Conservation (phyloP, 768 basidiomycete genomes). For the Mycena galericulata region DNA sequence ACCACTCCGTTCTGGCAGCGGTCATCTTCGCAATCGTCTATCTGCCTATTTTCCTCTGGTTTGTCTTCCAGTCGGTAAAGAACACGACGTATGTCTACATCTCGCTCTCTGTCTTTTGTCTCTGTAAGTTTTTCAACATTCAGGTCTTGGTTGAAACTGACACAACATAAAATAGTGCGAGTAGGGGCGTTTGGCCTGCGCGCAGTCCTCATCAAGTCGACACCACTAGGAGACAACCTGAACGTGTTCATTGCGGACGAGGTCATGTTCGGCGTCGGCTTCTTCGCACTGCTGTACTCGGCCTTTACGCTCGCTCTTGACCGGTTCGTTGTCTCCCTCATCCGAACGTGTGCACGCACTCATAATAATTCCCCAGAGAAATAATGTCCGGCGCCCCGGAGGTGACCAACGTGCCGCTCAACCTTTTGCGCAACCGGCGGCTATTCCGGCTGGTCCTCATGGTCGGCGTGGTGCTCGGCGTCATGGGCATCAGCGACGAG, state of each 20-base stretch:
- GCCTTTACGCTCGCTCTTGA: slow-evolving; percentile 56
- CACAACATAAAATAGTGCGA: slow-evolving; percentile 47
- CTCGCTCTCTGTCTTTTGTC: slow-evolving; percentile 51
- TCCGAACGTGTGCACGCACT: background rate
- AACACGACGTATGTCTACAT: slow-evolving; percentile 50
- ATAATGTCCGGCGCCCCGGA: slow-evolving; percentile 29
- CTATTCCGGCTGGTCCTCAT: slow-evolving; percentile 47
- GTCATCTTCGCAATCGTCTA: slow-evolving; percentile 52
- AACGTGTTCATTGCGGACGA: slow-evolving; percentile 50
- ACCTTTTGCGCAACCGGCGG: slow-evolving; percentile 44
- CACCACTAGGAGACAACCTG: slow-evolving; percentile 46
- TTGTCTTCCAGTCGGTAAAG: slow-evolving; percentile 44
- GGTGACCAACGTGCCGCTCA: slow-evolving; percentile 34
- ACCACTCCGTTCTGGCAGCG: slow-evolving; percentile 50
- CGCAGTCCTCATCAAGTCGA: slow-evolving; percentile 47
- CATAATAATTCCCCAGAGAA: slow-evolving; percentile 32
- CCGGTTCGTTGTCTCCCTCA: slow-evolving; percentile 45
- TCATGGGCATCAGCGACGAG: slow-evolving; percentile 42
- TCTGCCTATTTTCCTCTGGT: slow-evolving; percentile 46
- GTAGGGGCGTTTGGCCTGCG: slow-evolving; percentile 54
- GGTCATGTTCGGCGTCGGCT: slow-evolving; percentile 56
- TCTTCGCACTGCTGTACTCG: slow-evolving; percentile 56
- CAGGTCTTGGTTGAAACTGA: slow-evolving; percentile 15
- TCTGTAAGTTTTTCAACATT: slow-evolving; percentile 46
- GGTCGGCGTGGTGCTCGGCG: slow-evolving; percentile 49